Evolutionary conservation across 2,329 filamentous ascomycete species (phyloP), one percentile per base, ranked within the genome.

Genomic region (Metarhizium brunneum): DNA sequence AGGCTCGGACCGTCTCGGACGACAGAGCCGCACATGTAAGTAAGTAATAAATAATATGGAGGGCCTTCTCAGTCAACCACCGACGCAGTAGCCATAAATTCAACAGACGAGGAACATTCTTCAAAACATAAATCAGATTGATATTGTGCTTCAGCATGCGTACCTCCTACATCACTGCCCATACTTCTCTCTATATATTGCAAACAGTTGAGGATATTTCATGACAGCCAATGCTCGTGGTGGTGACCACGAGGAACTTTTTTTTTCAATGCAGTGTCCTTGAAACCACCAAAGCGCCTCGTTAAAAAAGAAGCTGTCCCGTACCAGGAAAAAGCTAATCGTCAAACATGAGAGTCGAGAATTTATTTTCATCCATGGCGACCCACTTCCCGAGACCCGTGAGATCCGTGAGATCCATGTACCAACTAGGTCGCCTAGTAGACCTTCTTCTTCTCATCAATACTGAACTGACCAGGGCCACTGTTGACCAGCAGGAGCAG

Each of bases 401-500:
- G 38, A 40, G 8, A 40, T 5, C 13, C 38, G 10, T 7, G 48
- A 45, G 25, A 47, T 45, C 40, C 36, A 20, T 36, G 29, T 43
- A 18, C 38, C 45, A 18, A 18, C 35, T 11, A 38, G 36, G 8
- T 18, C 29, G 49, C 55, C 63, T 81, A 99, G 78, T 99, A 99
- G 64, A 99, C 94, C 83, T 99, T 99, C 86, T 99, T 99, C 89
- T 99, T 99, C 84, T 99, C 94, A 75, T 99, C 94, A 73, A 97
- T 92, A 72, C 89, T 95, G 80, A 97, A 88, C 73, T 96, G 92
- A 61, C 94, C 94, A 10, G 94, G 94, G 59, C 94, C 94, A 83
- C 94, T 96, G 84, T 99, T 99, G 76, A 97, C 92, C 63, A 99
- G 84, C 62, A 99, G 86, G 57, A 99, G 82, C 56, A 99, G 88